These are phyloP conservation scores for Chimonanthus salicifolius DNA, from an alignment of 164 flowering plant genomes.

Conservation along the genomic window DNA sequence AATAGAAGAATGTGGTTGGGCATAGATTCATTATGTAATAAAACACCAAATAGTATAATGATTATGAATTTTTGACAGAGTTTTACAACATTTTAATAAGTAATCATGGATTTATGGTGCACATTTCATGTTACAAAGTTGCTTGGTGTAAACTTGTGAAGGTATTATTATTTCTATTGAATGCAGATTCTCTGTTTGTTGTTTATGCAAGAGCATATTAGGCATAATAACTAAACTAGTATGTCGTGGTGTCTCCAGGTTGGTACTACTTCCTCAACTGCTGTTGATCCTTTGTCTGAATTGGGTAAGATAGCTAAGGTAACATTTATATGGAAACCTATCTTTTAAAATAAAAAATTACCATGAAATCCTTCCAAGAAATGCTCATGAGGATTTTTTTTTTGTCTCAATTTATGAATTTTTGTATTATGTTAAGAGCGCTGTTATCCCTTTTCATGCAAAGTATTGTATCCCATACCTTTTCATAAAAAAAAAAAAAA, in stretches of 20 bases:
- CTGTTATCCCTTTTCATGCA: neutral
- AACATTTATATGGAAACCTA: neutral
- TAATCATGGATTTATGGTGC: neutral
- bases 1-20: neutral
- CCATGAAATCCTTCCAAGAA: neutral
- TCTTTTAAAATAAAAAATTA: neutral
- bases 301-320: slow-evolving; percentile 80
- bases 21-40: neutral
- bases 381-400: neutral
- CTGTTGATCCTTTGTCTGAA: slow-evolving; percentile 76
- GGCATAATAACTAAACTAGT: neutral
- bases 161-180: neutral
- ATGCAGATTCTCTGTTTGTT: neutral
- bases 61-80: neutral
- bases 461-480: neutral
- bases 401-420: neutral
- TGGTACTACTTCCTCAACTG: slow-evolving; percentile 93
- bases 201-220: neutral
- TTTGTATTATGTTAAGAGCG: neutral
- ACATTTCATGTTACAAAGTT: neutral
- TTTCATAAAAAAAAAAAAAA: neutral
- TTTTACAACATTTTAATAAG: neutral
- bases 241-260: slow-evolving; percentile 41
- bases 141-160: neutral
- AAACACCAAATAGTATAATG: neutral